phyloP scores from a whole-genome alignment of 192 early-diverging fungal genomes.

The Linnemannia zychae region DNA sequence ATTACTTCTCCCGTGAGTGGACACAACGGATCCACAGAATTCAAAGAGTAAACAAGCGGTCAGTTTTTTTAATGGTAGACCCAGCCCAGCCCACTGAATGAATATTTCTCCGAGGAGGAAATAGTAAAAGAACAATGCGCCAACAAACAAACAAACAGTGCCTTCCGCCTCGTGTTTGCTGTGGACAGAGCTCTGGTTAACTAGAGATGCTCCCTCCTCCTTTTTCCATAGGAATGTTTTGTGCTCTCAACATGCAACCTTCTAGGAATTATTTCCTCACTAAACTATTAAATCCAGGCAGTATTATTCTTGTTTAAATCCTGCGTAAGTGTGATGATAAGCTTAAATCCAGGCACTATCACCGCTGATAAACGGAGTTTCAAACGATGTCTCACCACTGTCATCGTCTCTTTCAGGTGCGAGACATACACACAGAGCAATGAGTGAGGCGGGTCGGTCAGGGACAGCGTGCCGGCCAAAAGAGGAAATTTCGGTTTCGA shows the following conservation, averaged over 20 bases:
- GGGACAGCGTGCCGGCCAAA: neutral
- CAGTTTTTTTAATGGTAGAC: neutral
- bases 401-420: no score
- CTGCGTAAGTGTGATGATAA: no score
- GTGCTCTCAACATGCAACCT: no score
- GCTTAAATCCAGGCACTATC: no score
- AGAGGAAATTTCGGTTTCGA: slow-evolving; percentile 18
- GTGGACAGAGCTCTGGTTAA: no score
- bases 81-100: neutral
- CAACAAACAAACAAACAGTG: neutral
- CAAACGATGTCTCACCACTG: no score
- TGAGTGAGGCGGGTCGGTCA: neutral
- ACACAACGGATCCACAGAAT: neutral
- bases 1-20: neutral
- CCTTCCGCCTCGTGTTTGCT: neutral
- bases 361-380: no score
- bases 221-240: no score
- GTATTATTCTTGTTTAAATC: no score
- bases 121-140: neutral
- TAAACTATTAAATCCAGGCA: no score
- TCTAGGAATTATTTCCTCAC: no score
- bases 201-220: neutral
- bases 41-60: neutral
- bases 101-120: slow-evolving; percentile 1
- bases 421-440: neutral